Base-by-base conservation (phyloP, 2,329 filamentous ascomycete species). In the Epichloe uncinata region DNA sequence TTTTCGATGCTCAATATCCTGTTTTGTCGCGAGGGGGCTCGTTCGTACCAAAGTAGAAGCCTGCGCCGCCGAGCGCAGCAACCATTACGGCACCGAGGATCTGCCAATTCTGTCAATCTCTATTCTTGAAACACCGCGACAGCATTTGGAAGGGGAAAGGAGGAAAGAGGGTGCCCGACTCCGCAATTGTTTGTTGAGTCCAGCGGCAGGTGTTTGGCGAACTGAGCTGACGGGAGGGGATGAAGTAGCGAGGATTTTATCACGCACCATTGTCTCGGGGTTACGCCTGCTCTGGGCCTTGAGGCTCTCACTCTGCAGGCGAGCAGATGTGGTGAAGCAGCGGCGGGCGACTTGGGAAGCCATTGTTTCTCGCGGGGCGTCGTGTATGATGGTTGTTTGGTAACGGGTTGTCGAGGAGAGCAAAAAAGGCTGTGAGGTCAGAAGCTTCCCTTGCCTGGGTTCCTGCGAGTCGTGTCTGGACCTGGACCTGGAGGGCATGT, bases 31-130 rank as follows among this genome's bases (percentile, higher is more conserved):
- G 16, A 15, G 34, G 37, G 5, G 5, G 11, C 20, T 42, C n/a
- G 36, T 34, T 9, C 65, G 65, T 77, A 87, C 85, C 85, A 62
- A 93, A 87, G 73, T 90, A 88, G 81, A 83, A 95, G 66, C 91
- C 91, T 58, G 87, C 91, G 61, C 93, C 82, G 63, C 83, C 82
- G 64, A 96, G 85, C 61, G 87, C 85, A 67, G 84, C 83, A 61
- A 85, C 82, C 88, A 97, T 95, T 68, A 97, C 83, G 64, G 81
- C 87, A 56, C 90, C 79, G 58, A 98, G 85, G 64, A 97, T 82
- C 93, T 97, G 16, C 12, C 34, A 52, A 37, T 38, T 16, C 8
- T 40, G 40, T 48, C 34, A 50, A 45, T 11, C 38, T 20, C 22
- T 33, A 20, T 20, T n/a, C 16, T 5, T 16, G 16, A 22, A 5